Evolutionary conservation across 2,329 filamentous ascomycete species (phyloP).

Genomic region (Scedosporium apiospermum): DNA sequence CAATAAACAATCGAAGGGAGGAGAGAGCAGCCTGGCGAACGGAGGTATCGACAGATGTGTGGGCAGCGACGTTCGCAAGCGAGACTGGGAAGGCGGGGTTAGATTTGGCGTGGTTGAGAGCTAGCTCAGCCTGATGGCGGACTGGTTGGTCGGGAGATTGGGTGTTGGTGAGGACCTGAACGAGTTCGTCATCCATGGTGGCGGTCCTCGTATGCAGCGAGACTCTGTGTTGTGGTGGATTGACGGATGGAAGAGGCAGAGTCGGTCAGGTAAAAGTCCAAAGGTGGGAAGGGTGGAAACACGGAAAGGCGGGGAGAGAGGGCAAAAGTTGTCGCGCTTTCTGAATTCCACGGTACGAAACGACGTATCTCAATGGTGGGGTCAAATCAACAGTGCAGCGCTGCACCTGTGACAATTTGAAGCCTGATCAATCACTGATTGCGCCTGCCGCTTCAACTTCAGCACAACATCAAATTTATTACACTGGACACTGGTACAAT

Average conservation of each 20-base stretch:
- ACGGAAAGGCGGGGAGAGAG: not conserved
- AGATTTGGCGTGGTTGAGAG: slow-evolving; percentile 61
- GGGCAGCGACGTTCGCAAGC: slow-evolving; percentile 71
- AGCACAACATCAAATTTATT: no score
- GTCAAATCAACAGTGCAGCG: no score
- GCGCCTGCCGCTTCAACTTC: no score
- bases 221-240: not conserved
- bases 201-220: not conserved
- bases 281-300: not conserved
- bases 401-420: no score
- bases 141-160: slow-evolving; percentile 67
- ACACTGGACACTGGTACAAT: no score
- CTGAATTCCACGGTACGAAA: not conserved
- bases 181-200: slow-evolving; percentile 83
- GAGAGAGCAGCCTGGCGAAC: slow-evolving; percentile 79
- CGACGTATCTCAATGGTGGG: no score
- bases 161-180: slow-evolving; percentile 78
- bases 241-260: not conserved
- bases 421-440: no score
- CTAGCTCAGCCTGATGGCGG: slow-evolving; percentile 78
- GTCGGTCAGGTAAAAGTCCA: not conserved
- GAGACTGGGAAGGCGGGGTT: slow-evolving; percentile 67
- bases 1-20: slow-evolving; percentile 72
- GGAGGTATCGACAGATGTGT: slow-evolving; percentile 61
- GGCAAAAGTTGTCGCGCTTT: not conserved